Base-by-base conservation (phyloP, 495 filamentous ascomycete species). In the Jackrogersella multiformis region DNA sequence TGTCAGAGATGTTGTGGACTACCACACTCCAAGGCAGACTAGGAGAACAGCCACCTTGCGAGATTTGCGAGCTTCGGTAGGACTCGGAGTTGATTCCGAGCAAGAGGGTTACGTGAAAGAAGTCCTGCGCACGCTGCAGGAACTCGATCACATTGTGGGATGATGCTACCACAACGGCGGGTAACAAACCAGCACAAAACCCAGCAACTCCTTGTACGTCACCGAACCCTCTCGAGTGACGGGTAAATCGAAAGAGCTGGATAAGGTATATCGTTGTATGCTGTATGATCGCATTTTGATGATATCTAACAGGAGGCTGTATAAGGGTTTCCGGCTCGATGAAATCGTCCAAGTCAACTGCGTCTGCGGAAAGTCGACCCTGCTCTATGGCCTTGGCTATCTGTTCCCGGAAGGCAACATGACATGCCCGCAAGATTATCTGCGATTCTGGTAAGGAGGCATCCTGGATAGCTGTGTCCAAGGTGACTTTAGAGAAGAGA, bases 351-450 rank as follows among this genome's bases (percentile, higher is more conserved):
- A 49, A 16, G 18, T 32, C 26, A n/a, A 49, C 15, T 10, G 26
- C 13, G 24, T 49, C 45, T 2, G 24, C 16, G 6, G 45, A 16
- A 6, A 49, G 45, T 9, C 10, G 24, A 13, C 45, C 24, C 32
- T 49, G 24, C 45, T 49, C 45, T 49, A 49, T 12, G 10, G 45
- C 45, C 7, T 49, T 49, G n/a, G n/a, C 26, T 30, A 49, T 32
- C 24, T 49, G 45, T 26, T 5, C 21, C 26, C 26, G 45, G 26
- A 49, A 49, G 45, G 24, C 26, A 49, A 24, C 24, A 49, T 49
- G 45, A n/a, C 45, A 49, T 32, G 45, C 45, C 18, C 45, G 45
- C 26, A 49, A 18, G 45, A 49, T 49, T 30, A 49, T 49, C 45
- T 32, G 45, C 2, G 24, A 49, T 18, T 49, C 45, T 32, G 45